A percentile compares a stretch with the other conserved stretches of the same genome.
Evolutionary conservation across 2,329 filamentous ascomycete genomes (phyloP).

Genomic region (Aspergillus flavus): DNA sequence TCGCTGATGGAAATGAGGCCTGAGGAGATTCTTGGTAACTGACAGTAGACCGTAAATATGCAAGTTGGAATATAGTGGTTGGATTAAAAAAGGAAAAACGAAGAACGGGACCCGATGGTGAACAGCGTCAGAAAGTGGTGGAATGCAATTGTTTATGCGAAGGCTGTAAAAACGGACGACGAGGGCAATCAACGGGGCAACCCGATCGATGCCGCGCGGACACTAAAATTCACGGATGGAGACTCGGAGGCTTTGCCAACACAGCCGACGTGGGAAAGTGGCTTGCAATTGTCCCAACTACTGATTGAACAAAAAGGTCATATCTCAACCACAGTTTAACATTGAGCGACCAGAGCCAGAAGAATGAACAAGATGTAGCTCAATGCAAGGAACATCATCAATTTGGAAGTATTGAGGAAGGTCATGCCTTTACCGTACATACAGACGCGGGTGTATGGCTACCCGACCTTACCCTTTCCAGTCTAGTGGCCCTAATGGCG

Average conservation of each 20-base stretch:
- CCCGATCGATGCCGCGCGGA: slow-evolving; percentile 27
- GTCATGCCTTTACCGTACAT: background rate
- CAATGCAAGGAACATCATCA: background rate
- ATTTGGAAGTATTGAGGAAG: background rate
- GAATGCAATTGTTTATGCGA: slow-evolving; percentile 27
- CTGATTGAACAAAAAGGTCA: background rate
- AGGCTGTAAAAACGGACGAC: slow-evolving; percentile 20
- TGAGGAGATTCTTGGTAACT: background rate
- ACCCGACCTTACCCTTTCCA: background rate
- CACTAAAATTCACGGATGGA: slow-evolving; percentile 15
- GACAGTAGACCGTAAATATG: background rate
- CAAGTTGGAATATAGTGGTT: background rate
- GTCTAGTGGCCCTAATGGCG: background rate
- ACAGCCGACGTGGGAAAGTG: background rate
- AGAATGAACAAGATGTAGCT: background rate
- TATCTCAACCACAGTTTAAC: background rate
- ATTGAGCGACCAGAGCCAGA: background rate
- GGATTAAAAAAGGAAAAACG: background rate
- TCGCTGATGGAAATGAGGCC: background rate
- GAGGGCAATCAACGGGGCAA: slow-evolving; percentile 27
- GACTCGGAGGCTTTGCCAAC: slow-evolving; percentile 3
- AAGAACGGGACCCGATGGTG: background rate
- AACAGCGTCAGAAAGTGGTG: slow-evolving; percentile 11
- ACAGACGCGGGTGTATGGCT: background rate
- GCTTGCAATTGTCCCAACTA: background rate